Evolutionary conservation across 1,284 basidiomycete genomes (phyloP).

Genomic region (Trametes pubescens): DNA sequence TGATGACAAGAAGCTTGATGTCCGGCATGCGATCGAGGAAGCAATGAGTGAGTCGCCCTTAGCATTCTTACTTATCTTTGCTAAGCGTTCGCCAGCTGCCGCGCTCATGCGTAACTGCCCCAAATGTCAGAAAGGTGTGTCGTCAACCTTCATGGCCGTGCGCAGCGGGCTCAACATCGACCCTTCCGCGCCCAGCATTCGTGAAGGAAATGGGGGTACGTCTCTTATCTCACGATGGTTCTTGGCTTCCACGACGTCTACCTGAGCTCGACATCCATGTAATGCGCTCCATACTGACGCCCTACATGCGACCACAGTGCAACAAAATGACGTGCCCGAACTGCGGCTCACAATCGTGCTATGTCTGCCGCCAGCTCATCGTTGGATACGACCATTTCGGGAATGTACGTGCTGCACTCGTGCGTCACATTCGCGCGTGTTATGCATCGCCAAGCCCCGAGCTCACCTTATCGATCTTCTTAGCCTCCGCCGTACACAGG

Average conservation of each 20-base stretch:
- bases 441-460: slow-evolving; percentile 8
- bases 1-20: slow-evolving; percentile 75
- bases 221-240: slow-evolving; percentile 17
- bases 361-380: slow-evolving; percentile 77
- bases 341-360: slow-evolving; percentile 78
- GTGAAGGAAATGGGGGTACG: slow-evolving; percentile 77
- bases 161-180: slow-evolving; percentile 1
- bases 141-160: background rate
- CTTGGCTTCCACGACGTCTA: background rate
- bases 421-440: background rate
- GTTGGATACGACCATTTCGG: slow-evolving; percentile 83
- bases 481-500: slow-evolving; percentile 37
- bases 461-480: background rate
- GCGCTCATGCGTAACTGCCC: slow-evolving; percentile 89
- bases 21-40: slow-evolving; percentile 82
- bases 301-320: slow-evolving; percentile 55
- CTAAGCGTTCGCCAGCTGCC: slow-evolving; percentile 55
- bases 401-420: slow-evolving; percentile 48
- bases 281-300: background rate
- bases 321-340: slow-evolving; percentile 83
- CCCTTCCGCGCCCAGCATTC: slow-evolving; percentile 61
- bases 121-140: slow-evolving; percentile 73
- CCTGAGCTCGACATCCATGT: background rate
- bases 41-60: slow-evolving; percentile 75
- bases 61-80: background rate